These are phyloP conservation scores for Acacia pycnantha DNA, from an alignment of 331 rosid genomes.

Conservation along the genomic window DNA sequence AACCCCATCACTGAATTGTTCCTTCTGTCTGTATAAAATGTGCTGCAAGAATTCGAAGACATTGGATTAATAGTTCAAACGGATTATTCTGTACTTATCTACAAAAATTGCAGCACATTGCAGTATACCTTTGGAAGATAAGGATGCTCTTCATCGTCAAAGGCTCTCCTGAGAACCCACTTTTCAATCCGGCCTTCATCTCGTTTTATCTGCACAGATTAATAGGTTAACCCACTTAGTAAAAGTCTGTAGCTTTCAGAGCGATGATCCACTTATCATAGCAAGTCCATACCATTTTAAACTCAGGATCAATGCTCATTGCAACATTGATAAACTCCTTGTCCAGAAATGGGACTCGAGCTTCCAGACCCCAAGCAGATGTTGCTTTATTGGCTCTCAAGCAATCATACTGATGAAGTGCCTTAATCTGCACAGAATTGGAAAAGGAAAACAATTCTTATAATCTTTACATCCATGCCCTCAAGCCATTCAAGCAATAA, in stretches of 20 bases:
- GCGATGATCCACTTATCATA: not conserved
- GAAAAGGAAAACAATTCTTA: not conserved
- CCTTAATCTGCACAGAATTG: slow-evolving; percentile 67
- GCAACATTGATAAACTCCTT: slow-evolving; percentile 79
- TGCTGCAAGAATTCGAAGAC: slow-evolving; percentile 55
- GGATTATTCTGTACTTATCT: not conserved
- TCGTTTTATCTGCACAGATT: slow-evolving; percentile 55
- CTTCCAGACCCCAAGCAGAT: slow-evolving; percentile 97
- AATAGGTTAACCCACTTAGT: not conserved
- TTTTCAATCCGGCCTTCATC: slow-evolving; percentile 88
- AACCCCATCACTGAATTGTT: slow-evolving; percentile 96
- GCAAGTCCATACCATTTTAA: slow-evolving; percentile 59
- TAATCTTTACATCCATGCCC: not conserved
- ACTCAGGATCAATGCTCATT: slow-evolving; percentile 83
- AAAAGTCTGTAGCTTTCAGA: not conserved
- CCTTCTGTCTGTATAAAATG: slow-evolving; percentile 90
- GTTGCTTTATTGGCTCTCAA: slow-evolving; percentile 86
- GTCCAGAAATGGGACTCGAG: slow-evolving; percentile 90
- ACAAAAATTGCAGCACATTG: not conserved
- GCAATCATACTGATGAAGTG: slow-evolving; percentile 86
- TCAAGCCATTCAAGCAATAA: slow-evolving; percentile 5
- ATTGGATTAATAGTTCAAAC: slow-evolving; percentile 26
- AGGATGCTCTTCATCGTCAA: slow-evolving; percentile 85
- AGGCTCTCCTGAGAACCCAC: slow-evolving; percentile 85
- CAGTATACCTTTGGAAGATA: slow-evolving; percentile 84